Evolutionary conservation across 805 yeast genomes (phyloP), one percentile per base, ranked within the genome.

Genomic region (Suhomyces vadensis): DNA sequence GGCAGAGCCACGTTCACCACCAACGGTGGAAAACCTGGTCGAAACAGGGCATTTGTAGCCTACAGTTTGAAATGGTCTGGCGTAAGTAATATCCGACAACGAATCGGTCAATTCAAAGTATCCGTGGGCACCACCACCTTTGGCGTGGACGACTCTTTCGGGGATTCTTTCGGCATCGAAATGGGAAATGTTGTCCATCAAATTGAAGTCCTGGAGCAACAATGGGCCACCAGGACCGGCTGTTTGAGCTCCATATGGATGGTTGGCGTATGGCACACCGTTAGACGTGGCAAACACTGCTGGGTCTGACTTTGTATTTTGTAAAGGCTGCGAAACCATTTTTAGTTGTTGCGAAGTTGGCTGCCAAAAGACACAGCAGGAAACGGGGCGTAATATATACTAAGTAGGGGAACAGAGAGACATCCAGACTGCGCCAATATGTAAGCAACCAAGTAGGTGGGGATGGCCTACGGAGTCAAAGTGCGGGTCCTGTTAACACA

Each of bases 101-200:
- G 52, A 49, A 20, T 88, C 92, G 9, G 96, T 88, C 41, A 85
- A 91, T 65, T 86, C 95, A 62, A 89, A 89, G 53, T 75, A 78
- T 53, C 96, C 96, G 62, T 75, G 87, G 7, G 96, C 96, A 60
- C 96, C 96, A 10, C 91, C 85, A 54, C 96, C 96, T 64, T 88
- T 88, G 43, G 96, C 96, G 61, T 88, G 96, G 26, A 89, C 96
- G 45, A 88, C 95, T 68, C 96, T 77, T 71, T 89, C 96, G 9
- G 96, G 96, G 52, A 88, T 85, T 67, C 96, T 75, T 68, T 88
- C 96, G 54, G 95, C 77, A 69, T 87, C 95, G 57, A 88, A 88
- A 65, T 87, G 96, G 16, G 95, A 91, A 45, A 88, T 67, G 2
- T 88, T 77, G 58, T 88, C 96, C 56, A 88, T 75, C 66, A 88